Percentiles rank a stretch among this genome's conserved stretches.
phyloP scores from a whole-genome alignment of 140 eudicot genomes.

The Stevia rebaudiana region DNA sequence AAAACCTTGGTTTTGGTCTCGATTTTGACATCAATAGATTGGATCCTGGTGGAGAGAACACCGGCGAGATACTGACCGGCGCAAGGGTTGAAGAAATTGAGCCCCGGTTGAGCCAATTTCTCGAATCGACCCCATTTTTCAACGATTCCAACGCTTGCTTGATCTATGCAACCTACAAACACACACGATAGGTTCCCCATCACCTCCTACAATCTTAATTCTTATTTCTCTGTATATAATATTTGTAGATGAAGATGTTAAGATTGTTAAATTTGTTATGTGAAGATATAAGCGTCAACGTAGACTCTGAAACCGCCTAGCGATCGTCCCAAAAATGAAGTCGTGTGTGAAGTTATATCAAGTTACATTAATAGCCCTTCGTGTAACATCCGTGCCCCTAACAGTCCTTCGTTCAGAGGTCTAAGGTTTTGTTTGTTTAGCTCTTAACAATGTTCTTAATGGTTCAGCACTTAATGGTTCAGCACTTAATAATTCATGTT shows the following conservation, averaged over 20 bases:
- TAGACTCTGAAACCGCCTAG: slow-evolving; percentile 29
- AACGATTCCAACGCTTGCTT: slow-evolving; percentile 73
- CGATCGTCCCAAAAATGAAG: slow-evolving; percentile 3
- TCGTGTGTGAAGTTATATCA: neutral
- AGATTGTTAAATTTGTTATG: neutral
- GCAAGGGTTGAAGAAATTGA: slow-evolving; percentile 70
- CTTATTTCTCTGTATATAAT: neutral
- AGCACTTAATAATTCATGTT: too few species aligned
- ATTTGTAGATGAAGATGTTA: neutral
- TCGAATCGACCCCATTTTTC: slow-evolving; percentile 90
- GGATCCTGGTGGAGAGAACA: slow-evolving; percentile 69
- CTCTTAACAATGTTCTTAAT: too few species aligned
- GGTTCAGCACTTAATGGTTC: too few species aligned
- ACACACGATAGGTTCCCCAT: slow-evolving; percentile 76
- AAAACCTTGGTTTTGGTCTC: slow-evolving; percentile 97
- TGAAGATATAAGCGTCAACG: slow-evolving; percentile 26
- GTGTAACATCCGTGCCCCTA: too few species aligned
- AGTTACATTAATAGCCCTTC: neutral
- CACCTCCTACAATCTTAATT: neutral
- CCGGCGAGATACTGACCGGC: slow-evolving; percentile 87
- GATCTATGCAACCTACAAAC: slow-evolving; percentile 70
- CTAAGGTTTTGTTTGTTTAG: too few species aligned
- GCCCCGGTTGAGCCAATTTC: slow-evolving; percentile 75
- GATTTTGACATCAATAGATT: slow-evolving; percentile 82
- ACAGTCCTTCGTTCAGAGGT: too few species aligned